Base-by-base conservation (phyloP, 148 eudicot species). In the Drosera capensis region DNA sequence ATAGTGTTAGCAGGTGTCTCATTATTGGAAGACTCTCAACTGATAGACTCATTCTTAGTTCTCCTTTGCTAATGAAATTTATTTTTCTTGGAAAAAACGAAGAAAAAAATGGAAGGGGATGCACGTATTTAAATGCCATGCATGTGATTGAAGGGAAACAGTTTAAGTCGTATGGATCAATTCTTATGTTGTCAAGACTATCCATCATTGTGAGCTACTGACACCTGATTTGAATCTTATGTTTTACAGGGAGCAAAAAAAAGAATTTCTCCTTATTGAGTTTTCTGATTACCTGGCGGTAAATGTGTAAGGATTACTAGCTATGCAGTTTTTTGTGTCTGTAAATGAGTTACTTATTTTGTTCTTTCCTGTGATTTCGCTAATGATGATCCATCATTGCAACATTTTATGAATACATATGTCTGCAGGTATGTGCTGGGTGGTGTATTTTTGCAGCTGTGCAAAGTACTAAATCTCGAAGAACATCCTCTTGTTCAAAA, bases 401-500 rank as follows among this genome's bases (percentile, higher is more conserved):
- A 52, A 12, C 40, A 44, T 41, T 43, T 25, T 22, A 12, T 36
- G 44, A 36, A 42, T 50, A 53, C 40, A 59, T 52, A 23, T 68
- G 29, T 43, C 44, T 63, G 60, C 78, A 86, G 96, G 39, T 86
- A 86, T 66, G 94, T 73, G 52, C 64, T 86, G 42, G 96, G 96
- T 19, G 79, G 82, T 45, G 92, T 83, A 40, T 86, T 75, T 71
- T 67, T 86, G 68, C 87, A 76, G 82, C 96, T 86, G 34, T 76
- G 94, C 57, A 76, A 79, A 74, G 51, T 79, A 51, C 50, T 86
- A 28, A 70, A 78, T 51, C 93, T 86, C 58, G 70, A 67, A 43
- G 94, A 86, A 36, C 80, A 78, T 45, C 70, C 77, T 23, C 51
- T 78, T 67, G 75, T 86, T 48, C 82, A 74, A 55, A 86, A 82